Percentiles rank a stretch among this genome's conserved stretches.
These are phyloP conservation scores for Ettlia oleoabundans DNA, from an alignment of 139 green algal genomes.

Conservation along the genomic window DNA sequence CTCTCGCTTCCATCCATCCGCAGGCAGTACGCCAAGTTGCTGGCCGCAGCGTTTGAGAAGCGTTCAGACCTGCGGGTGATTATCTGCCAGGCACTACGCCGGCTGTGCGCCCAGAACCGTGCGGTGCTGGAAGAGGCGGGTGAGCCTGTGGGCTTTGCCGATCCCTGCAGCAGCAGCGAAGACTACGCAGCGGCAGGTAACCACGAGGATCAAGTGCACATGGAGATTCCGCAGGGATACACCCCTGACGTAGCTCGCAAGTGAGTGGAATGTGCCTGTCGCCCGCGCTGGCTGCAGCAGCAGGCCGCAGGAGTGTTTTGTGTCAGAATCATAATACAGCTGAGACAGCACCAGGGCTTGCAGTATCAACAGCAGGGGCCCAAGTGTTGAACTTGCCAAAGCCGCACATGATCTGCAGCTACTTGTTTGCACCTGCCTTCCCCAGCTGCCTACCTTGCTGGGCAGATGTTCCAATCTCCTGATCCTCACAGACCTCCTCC, in stretches of 20 bases:
- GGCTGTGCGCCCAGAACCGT: slow-evolving; percentile 53
- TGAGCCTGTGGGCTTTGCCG: slow-evolving; percentile 10
- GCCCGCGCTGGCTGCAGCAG: no score
- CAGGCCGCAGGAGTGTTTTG: no score
- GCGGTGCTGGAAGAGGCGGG: background rate
- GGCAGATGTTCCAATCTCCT: no score
- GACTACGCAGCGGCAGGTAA: slow-evolving; percentile 21
- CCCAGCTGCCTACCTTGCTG: no score
- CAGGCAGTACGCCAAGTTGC: slow-evolving; percentile 43
- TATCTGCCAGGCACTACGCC: slow-evolving; percentile 67
- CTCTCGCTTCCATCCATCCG: background rate
- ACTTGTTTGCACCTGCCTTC: no score
- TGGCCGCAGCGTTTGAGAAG: slow-evolving; percentile 73
- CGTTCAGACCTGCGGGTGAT: slow-evolving; percentile 67
- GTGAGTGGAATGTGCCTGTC: no score
- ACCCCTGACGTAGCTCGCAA: slow-evolving; percentile 16
- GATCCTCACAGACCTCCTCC: no score
- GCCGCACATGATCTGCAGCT: no score
- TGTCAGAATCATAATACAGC: no score
- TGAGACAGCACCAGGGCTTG: no score
- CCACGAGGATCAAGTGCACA: slow-evolving; percentile 26
- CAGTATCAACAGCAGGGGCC: no score
- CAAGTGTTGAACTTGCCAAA: no score
- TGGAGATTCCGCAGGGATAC: slow-evolving; percentile 33
- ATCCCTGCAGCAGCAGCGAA: slow-evolving; percentile 18